These are phyloP conservation scores for Mycena polygramma DNA, from an alignment of 768 basidiomycete genomes.

Conservation along the genomic window DNA sequence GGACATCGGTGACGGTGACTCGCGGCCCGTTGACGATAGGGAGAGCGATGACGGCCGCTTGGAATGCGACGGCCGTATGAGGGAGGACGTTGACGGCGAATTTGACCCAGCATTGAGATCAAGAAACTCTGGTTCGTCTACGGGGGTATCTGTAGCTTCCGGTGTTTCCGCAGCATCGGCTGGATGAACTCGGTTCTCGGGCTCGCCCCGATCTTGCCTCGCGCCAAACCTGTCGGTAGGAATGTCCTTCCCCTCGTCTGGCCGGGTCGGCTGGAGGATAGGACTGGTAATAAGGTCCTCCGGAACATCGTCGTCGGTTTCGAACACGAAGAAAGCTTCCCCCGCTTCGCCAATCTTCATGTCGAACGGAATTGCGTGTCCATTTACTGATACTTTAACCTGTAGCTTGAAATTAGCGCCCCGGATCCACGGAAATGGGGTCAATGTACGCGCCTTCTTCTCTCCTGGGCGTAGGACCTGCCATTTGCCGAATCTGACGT, in stretches of 20 bases:
- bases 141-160: constrained; percentile 36
- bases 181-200: constrained; percentile 36
- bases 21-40: constrained; percentile 14
- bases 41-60: constrained; percentile 34
- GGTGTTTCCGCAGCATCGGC: constrained; percentile 39
- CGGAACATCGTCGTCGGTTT: constrained; percentile 95
- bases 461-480: constrained; percentile 94
- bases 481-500: constrained; percentile 98
- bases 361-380: constrained; percentile 85
- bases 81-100: constrained; percentile 23
- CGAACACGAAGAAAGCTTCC: constrained; percentile 98
- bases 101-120: constrained; percentile 74
- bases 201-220: constrained; percentile 48
- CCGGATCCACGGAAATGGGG: constrained; percentile 4
- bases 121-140: constrained; percentile 82
- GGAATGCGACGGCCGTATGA: constrained; percentile 19
- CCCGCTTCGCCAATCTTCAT: constrained; percentile 99
- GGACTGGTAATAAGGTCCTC: constrained; percentile 95
- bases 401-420: constrained; percentile 45
- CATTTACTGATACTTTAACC: constrained; percentile 94
- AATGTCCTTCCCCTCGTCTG: constrained; percentile 49
- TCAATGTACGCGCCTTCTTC: constrained; percentile 74
- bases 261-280: constrained; percentile 76
- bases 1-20: constrained; percentile 34
- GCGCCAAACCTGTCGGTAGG: constrained; percentile 58